Conservation (phyloP, 805 yeast genomes). For the Cyberlindnera mrakii region DNA sequence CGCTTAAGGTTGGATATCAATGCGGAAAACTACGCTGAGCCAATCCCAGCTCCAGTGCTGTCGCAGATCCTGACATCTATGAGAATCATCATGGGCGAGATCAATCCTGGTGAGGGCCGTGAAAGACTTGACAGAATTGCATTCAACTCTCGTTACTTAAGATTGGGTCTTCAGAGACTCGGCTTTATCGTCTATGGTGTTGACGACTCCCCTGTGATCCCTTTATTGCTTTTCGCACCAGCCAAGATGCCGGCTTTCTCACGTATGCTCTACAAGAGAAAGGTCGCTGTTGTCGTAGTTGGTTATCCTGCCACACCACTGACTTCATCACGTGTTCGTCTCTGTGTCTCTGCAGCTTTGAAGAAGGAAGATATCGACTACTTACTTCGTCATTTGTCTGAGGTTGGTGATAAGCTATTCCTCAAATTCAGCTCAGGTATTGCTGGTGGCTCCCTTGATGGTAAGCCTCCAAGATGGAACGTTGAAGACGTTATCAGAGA, state of each 20-base stretch:
- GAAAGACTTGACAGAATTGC: conserved; percentile 91
- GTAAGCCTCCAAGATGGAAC: conserved; percentile 70
- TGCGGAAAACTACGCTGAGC: conserved; percentile 73
- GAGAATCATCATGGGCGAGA: conserved; percentile 70
- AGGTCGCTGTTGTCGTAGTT: conserved; percentile 91
- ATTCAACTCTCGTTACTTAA: conserved; percentile 88
- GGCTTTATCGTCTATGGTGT: conserved; percentile 94
- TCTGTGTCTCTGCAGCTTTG: conserved; percentile 87
- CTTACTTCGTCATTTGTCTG: conserved; percentile 61
- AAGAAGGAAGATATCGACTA: conserved; percentile 92
- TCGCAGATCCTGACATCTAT: conserved; percentile 81
- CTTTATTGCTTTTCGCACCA: conserved; percentile 81
- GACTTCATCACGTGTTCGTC: conserved; percentile 81
- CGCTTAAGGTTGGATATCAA: conserved; percentile 67
- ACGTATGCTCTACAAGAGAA: conserved; percentile 68
- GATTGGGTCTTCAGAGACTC: conserved; percentile 83
- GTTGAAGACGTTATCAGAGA: conserved; percentile 69
- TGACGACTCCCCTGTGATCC: conserved; percentile 95
- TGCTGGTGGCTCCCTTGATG: conserved; percentile 58
- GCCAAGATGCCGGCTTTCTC: conserved; percentile 92
- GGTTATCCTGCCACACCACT: conserved; percentile 98
- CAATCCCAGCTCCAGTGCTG: conserved; percentile 86
- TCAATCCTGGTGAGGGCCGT: conserved; percentile 88
- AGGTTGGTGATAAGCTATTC: conserved; percentile 69
- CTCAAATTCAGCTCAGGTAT: conserved; percentile 75